Evolutionary conservation across 2,329 filamentous ascomycete species (phyloP), one percentile per base, ranked within the genome.

Genomic region (Sclerotinia glacialis): DNA sequence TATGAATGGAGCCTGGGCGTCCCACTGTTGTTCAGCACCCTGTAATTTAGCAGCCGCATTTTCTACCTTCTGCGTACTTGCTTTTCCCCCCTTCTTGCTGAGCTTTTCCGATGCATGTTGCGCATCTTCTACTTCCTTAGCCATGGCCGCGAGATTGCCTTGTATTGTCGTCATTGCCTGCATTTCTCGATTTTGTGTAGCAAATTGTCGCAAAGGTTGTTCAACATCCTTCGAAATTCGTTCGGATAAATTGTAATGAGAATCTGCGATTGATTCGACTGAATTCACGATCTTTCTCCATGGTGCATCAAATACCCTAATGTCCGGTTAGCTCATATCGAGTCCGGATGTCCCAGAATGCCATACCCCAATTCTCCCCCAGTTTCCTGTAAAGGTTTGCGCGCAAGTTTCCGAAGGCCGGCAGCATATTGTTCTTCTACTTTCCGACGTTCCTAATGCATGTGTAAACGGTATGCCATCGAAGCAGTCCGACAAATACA

Each of bases 191-290:
- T 90, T 91, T 71, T 84, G 87, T 63, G 80, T 82, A 66, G 85
- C 83, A 76, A 95, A 98, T 56, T 86, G 85, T 73, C 93, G 90
- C 66, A 99, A 80, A 1, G 94, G 91, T 16, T 83, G 82, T 78
- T 98, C 95, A 74, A 98, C 90, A 77, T 98, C 94, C 71, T 87
- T 86, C 72, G 96, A 92, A 77, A 99, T 90, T 75, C 90, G 90
- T 70, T 88, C 83, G 67, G 92, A 89, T 69, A 97, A 88, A 46
- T 86, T 83, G 74, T 91, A 87, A 79, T 99, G 95, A 37, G 93
- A 92, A 69, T 89, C 85, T 68, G 95, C 94, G 70, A 96, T 86
- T 68, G 88, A 83, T 71, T 95, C 91, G 74, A 91, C 89, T 53
- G 93, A 89, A 72, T 86, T 85, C 69, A 96, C 82, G 71, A 99